Evolutionary conservation across 2,329 filamentous ascomycete species (phyloP), one percentile per base, ranked within the genome.

Genomic region (Diaporthe batatas): DNA sequence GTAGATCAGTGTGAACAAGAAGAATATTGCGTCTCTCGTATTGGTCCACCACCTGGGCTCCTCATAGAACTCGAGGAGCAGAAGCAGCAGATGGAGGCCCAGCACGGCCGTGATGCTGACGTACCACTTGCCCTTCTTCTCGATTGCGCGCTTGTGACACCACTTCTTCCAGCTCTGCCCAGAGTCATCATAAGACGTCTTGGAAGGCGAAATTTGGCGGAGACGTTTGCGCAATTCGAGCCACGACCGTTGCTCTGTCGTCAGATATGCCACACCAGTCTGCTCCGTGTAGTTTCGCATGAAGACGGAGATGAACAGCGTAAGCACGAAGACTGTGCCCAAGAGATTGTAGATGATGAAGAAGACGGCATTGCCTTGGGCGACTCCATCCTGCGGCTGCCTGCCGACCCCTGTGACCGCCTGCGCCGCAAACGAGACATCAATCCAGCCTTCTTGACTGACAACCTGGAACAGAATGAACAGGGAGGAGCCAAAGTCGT

Each of bases 201-300:
- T 98, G 0, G 96, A 98, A 5, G 96, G 96, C 4, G 95, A 96
- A 14, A 99, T 95, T 80, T 98, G 96, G 68, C 94, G 90, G 51
- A 99, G 86, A 32, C 98, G 86, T 83, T 99, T 99, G 72, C 96
- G 90, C 77, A 99, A 83, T 81, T 99, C 96, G 18, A 99, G 89
- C 96, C 96, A 99, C 0, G 96, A 98, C 77, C 96, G 92, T 81
- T 99, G 96, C 78, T 99, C 96, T 0, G 95, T 93, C 0, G 96
- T 99, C 78, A 99, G 85, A 81, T 96, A 99, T 2, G 96, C 96
- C 55, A 99, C 96, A 1, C 96, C 96, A 0, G 96, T 99, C 83
- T 98, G 95, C 83, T 99, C 96, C 0, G 96, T 99, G 83, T 99
- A 99, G 81, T 98, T 99, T 74, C 96, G 94, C 96, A 99, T 99